Conservation (phyloP, 2,329 filamentous ascomycete species). For the Hymenoscyphus fructigenus region DNA sequence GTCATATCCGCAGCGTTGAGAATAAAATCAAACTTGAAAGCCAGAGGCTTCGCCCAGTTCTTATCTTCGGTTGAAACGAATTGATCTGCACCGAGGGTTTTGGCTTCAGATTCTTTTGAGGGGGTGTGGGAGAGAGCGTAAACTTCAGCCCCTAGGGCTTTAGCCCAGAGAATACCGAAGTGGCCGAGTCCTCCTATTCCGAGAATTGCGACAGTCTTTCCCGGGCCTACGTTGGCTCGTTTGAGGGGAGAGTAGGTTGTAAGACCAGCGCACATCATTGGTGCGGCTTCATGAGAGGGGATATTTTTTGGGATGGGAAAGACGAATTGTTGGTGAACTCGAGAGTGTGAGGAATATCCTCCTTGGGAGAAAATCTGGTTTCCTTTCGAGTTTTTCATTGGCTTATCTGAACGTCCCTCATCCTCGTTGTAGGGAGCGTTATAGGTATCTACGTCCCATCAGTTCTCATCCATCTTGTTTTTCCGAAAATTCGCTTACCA, state of each 20-base stretch:
- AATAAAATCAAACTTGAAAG: conserved; percentile 51
- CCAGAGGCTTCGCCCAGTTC: conserved; percentile 57
- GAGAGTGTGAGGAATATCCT: conserved; percentile 41
- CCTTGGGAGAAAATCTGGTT: conserved; percentile 30
- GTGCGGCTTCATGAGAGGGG: conserved; percentile 53
- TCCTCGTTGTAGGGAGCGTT: conserved; percentile 28
- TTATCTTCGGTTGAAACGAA: conserved; percentile 50
- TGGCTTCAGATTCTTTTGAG: conserved; percentile 56
- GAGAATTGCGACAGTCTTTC: conserved; percentile 68
- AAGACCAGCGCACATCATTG: conserved; percentile 75
- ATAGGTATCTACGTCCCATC: conserved; percentile 18
- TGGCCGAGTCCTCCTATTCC: conserved; percentile 74
- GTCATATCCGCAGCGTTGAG: conserved; percentile 51
- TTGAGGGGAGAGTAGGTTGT: conserved; percentile 56
- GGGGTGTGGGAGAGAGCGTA: conserved; percentile 62
- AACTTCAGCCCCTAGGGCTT: conserved; percentile 66
- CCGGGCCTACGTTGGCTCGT: conserved; percentile 40
- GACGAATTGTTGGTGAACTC: conserved; percentile 56
- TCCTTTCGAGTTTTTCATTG: conserved; percentile 27
- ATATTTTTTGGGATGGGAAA: conserved; percentile 55
- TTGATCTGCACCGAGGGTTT: conserved; percentile 58
- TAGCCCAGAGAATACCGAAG: conserved; percentile 68
- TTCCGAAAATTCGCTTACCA: conserved; percentile 10
- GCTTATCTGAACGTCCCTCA: conserved; percentile 21
- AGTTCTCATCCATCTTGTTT: not conserved